Conservation (phyloP, 176 grass and related monocot species). For the maize (Zea mays) region Zm-B73-REFERENCE-NAM-5.0 NC_050104.1:52542501-52543000, state of each 20-base stretch:
- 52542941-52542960: not conserved
- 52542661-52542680: not conserved
- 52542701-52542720: slow-evolving; percentile 28
- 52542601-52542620: not conserved
- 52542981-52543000: not conserved
- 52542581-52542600: not conserved
- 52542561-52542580: not conserved
- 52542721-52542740: too few species aligned
- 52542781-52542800: not conserved
- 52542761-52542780: too few species aligned
- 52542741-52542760: too few species aligned
- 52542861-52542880: not conserved
- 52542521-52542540: not conserved
- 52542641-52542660: not conserved
- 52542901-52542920: not conserved
- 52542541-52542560: not conserved
- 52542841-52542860: not conserved
- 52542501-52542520: not conserved
- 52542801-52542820: not conserved
- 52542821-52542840: not conserved
- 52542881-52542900: not conserved
- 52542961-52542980: not conserved
- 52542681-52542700: not conserved
- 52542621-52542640: not conserved
- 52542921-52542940: not conserved